Evolutionary conservation across 257 asterid genomes (phyloP), one percentile per base, ranked within the genome.

Genomic region (Nyctanthes arbortristis): DNA sequence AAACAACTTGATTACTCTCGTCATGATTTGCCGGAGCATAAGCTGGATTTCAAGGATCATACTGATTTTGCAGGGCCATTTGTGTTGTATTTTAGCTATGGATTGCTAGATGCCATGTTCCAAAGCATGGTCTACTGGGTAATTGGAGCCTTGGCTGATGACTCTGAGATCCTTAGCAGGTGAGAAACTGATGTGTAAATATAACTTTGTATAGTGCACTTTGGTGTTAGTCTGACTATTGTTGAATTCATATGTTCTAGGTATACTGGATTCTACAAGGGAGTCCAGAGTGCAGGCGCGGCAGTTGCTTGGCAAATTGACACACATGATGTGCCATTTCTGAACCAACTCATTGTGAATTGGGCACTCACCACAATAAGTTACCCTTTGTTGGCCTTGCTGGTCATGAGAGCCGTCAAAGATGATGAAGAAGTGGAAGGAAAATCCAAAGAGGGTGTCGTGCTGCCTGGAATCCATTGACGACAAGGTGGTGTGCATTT

Each of bases 71-170:
- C 96, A 0, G 97, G 98, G 63, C 96, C 97, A 0, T 93, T 89
- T 32, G 82, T 93, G 35, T 68, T 93, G 82, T 93, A 93, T 65
- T 93, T 93, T 57, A 66, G 94, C 66, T 90, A 90, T 72, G 97
- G 98, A 30, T 79, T 93, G 79, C 93, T 90, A 43, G 98, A 90
- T 78, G 96, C 96, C 36, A 90, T 93, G 97, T 88, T 81, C 74
- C 98, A 93, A 70, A 90, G 96, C 67, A 85, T 90, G 98, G 96
- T 93, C 0, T 93, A 88, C 56, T 91, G 97, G 98, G 73, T 91
- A 0, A 90, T 93, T 24, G 97, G 98, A 52, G 92, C 96, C 14
- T 80, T 91, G 27, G 98, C 96, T 7, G 96, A 90, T 77, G 96
- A 90, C 67, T 88, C 96, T 3, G 94, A 87, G 88, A 60, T 93